phyloP scores from a whole-genome alignment of 208 protist species.

The Lotmaria passim region DNA sequence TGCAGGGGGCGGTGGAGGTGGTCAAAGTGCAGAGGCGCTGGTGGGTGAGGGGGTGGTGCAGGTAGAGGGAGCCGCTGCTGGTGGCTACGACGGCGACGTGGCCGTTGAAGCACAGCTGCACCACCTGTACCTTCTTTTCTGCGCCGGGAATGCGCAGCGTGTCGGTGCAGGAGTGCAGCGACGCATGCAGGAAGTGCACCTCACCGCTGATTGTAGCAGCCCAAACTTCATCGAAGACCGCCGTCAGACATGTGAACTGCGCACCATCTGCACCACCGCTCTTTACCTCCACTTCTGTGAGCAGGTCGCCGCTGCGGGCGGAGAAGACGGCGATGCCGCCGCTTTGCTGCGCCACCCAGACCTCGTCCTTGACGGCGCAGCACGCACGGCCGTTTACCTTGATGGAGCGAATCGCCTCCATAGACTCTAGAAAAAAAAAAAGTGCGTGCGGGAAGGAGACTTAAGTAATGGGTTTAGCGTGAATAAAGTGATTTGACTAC shows the following conservation, averaged over 20 bases:
- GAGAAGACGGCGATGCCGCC: slow-evolving; percentile 64
- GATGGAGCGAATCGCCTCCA: slow-evolving; percentile 28
- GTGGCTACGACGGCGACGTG: slow-evolving; percentile 50
- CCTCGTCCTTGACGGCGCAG: slow-evolving; percentile 60
- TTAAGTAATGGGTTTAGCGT: no score
- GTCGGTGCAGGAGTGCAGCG: slow-evolving; percentile 18
- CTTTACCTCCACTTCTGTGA: slow-evolving; percentile 37
- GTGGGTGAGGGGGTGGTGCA: slow-evolving; percentile 54
- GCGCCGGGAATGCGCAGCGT: slow-evolving; percentile 38
- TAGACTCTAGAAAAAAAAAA: slow-evolving; percentile 1
- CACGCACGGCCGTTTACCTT: slow-evolving; percentile 48
- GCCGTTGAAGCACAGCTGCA: slow-evolving; percentile 65
- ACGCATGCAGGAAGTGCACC: slow-evolving; percentile 50
- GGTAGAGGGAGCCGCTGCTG: slow-evolving; percentile 49
- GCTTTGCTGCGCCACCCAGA: slow-evolving; percentile 71
- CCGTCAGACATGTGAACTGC: slow-evolving; percentile 42
- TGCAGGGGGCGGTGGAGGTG: slow-evolving; percentile 47
- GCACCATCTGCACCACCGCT: slow-evolving; percentile 16
- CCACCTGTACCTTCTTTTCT: slow-evolving; percentile 48
- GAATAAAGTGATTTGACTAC: no score
- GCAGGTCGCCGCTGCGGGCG: slow-evolving; percentile 22
- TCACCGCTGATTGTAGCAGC: slow-evolving; percentile 44
- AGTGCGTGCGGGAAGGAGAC: no score
- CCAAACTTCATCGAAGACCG: slow-evolving; percentile 75
- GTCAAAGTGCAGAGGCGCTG: slow-evolving; percentile 42